phyloP scores from a whole-genome alignment of 2,329 filamentous ascomycete species.

The Hypoxylon rubiginosum region DNA sequence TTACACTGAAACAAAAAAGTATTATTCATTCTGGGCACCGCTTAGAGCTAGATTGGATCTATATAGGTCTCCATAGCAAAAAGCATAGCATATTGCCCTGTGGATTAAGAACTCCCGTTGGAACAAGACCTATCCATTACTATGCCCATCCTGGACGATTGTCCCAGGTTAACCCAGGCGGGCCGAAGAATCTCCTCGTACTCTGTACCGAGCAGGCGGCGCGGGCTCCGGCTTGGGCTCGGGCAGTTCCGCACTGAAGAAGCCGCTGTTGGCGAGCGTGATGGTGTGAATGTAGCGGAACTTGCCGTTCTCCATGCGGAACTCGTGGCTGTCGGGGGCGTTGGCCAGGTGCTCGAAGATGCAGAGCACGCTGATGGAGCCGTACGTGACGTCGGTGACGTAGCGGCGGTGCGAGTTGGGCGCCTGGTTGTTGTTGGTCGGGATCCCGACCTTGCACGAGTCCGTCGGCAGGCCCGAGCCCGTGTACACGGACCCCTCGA shows the following conservation, averaged over 20 bases:
- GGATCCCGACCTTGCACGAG: constrained; percentile 48
- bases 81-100: neutral
- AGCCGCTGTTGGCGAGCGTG: constrained; percentile 44
- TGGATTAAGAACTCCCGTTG: neutral
- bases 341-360: constrained; percentile 49
- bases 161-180: neutral
- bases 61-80: neutral
- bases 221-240: constrained; percentile 4
- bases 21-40: neutral
- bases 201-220: constrained; percentile 5
- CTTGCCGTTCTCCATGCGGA: constrained; percentile 49
- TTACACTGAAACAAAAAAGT: neutral
- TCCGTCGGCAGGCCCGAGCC: constrained; percentile 45
- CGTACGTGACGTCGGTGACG: constrained; percentile 50
- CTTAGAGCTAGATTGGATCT: neutral
- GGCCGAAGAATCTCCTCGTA: constrained; percentile 20
- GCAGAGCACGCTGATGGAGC: constrained; percentile 50
- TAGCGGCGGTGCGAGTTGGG: constrained; percentile 51
- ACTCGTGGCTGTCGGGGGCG: constrained; percentile 51
- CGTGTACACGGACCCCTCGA: constrained; percentile 49
- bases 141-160: neutral
- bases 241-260: neutral
- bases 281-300: constrained; percentile 51
- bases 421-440: constrained; percentile 47
- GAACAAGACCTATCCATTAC: neutral